These are phyloP conservation scores for Xylariaceae sp. DNA, from an alignment of 2,329 filamentous ascomycete genomes.

Conservation along the genomic window DNA sequence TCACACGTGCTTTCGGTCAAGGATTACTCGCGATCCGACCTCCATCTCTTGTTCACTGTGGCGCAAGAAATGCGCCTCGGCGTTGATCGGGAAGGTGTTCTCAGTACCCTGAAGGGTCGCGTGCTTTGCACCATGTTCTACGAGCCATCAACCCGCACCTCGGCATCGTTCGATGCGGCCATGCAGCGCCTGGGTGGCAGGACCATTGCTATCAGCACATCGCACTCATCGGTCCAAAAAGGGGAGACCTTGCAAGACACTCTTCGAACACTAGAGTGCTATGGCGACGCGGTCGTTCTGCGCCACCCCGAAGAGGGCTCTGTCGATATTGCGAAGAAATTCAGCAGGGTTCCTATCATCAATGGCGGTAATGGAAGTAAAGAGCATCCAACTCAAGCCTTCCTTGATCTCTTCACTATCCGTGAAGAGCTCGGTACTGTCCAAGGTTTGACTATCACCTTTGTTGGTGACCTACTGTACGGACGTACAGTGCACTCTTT, in stretches of 20 bases:
- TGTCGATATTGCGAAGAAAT: constrained; percentile 78
- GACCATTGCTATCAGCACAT: constrained; percentile 75
- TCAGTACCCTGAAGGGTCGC: constrained; percentile 80
- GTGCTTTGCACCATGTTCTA: constrained; percentile 94
- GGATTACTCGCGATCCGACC: constrained; percentile 80
- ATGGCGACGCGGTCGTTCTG: constrained; percentile 92
- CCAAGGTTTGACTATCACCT: constrained; percentile 92
- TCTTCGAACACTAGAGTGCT: constrained; percentile 88
- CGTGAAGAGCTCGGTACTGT: constrained; percentile 95
- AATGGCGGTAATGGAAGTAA: constrained; percentile 95
- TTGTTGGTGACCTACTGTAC: constrained; percentile 88
- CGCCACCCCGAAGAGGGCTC: constrained; percentile 83
- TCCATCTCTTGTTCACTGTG: constrained; percentile 92
- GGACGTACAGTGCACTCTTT: constrained; percentile 94
- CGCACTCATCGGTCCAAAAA: constrained; percentile 86
- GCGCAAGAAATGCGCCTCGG: constrained; percentile 97
- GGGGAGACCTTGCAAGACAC: constrained; percentile 92
- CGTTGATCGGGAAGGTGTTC: constrained; percentile 84
- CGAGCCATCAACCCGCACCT: constrained; percentile 94
- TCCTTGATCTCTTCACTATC: constrained; percentile 97
- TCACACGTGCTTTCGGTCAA: constrained; percentile 88
- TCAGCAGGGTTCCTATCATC: constrained; percentile 86
- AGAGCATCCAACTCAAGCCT: constrained; percentile 96
- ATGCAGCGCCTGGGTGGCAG: constrained; percentile 97
- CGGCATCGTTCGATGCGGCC: constrained; percentile 91